Conservation (phyloP, 2,329 filamentous ascomycete species). For the Lasiodiplodia sp. region DNA sequence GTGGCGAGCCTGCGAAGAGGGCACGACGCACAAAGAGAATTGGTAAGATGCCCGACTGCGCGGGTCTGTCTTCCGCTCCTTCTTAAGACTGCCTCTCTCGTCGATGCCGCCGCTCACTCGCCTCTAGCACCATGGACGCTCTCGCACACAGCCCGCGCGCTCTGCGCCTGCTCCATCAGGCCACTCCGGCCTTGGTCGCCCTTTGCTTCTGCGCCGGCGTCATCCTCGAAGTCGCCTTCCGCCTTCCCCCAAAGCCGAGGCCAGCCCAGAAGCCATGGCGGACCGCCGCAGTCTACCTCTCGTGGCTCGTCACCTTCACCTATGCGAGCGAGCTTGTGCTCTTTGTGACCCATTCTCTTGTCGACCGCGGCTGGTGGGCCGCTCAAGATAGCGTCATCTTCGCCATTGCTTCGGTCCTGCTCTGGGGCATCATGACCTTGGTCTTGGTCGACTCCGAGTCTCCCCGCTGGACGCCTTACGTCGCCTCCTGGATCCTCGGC, state of each 20-base stretch:
- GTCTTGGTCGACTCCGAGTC: constrained; percentile 37
- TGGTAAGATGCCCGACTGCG: constrained; percentile 26
- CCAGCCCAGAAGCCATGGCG: constrained; percentile 8
- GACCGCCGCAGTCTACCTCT: constrained; percentile 3
- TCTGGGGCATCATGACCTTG: constrained; percentile 41
- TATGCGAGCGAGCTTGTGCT: constrained; percentile 29
- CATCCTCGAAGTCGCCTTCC: constrained; percentile 26
- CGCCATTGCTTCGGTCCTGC: constrained; percentile 44
- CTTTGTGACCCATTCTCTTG: constrained; percentile 42
- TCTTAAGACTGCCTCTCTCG: background rate
- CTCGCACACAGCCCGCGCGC: constrained; percentile 8
- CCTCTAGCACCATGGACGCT: constrained; percentile 28
- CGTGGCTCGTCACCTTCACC: constrained; percentile 20
- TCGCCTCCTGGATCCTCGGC: constrained; percentile 43
- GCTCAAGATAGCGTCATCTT: constrained; percentile 44
- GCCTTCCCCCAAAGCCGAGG: constrained; percentile 14
- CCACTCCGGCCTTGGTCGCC: constrained; percentile 15
- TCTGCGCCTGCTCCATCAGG: constrained; percentile 22
- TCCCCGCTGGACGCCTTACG: constrained; percentile 44
- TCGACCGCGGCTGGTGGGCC: constrained; percentile 40
- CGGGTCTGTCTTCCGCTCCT: constrained; percentile 5
- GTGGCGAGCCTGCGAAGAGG: constrained; percentile 18
- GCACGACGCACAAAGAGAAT: constrained; percentile 17
- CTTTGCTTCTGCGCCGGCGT: constrained; percentile 15
- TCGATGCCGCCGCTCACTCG: constrained; percentile 20